phyloP scores from a whole-genome alignment of 495 filamentous ascomycete species.

The Platismatia glauca region DNA sequence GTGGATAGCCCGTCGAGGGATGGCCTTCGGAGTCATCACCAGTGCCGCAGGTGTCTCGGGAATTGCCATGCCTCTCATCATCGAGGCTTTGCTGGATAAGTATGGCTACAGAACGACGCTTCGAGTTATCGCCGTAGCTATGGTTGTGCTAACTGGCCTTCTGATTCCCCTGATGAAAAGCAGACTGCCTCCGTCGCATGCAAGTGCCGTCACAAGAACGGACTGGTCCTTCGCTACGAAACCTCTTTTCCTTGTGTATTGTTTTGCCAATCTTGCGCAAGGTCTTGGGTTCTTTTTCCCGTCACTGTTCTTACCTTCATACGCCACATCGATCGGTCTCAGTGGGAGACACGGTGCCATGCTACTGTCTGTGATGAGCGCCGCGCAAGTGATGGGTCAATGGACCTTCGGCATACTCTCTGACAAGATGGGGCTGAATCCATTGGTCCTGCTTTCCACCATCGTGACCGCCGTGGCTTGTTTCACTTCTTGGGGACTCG shows the following conservation, averaged over 20 bases:
- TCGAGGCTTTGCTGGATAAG: slow-evolving; percentile 27
- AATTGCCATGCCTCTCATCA: slow-evolving; percentile 29
- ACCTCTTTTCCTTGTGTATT: background rate
- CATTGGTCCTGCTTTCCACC: slow-evolving; percentile 22
- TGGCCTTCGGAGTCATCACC: slow-evolving; percentile 37
- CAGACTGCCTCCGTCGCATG: background rate
- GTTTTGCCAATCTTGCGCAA: background rate
- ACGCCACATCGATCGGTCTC: background rate
- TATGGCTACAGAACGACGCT: slow-evolving; percentile 32
- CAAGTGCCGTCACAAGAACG: background rate
- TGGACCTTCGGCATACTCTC: slow-evolving; percentile 30
- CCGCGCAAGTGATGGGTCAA: slow-evolving; percentile 30
- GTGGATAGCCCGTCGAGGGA: slow-evolving; percentile 32
- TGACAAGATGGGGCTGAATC: slow-evolving; percentile 23
- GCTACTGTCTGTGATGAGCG: slow-evolving; percentile 29
- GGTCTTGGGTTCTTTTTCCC: background rate
- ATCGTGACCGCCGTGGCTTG: background rate
- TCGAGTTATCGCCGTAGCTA: background rate
- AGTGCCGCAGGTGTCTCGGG: slow-evolving; percentile 32
- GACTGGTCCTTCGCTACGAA: background rate
- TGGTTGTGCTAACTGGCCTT: background rate
- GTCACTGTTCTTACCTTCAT: background rate
- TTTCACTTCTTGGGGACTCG: background rate
- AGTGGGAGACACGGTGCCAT: slow-evolving; percentile 25
- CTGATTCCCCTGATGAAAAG: background rate